phyloP scores from a whole-genome alignment of 2,329 filamentous ascomycete genomes.

The Pseudovirgaria hyperparasitica region DNA sequence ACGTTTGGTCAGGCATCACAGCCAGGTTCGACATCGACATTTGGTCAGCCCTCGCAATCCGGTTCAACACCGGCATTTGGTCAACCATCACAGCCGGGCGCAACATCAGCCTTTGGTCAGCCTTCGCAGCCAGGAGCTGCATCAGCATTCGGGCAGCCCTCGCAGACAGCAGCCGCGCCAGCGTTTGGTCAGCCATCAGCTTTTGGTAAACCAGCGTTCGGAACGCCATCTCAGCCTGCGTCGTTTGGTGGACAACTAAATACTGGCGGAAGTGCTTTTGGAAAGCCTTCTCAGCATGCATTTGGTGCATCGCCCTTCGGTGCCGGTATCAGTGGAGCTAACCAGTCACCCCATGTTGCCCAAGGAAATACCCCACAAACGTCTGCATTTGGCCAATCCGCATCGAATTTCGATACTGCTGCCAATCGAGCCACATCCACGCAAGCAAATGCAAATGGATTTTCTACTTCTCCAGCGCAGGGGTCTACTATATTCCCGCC shows the following conservation, averaged over 20 bases:
- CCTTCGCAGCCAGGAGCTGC: slow-evolving; percentile 23
- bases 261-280: too few relatives aligned
- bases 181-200: slow-evolving; percentile 16
- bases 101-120: slow-evolving; percentile 27
- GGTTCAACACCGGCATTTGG: slow-evolving; percentile 9
- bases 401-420: too few relatives aligned
- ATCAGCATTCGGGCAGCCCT: slow-evolving; percentile 18
- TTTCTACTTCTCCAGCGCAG: too few relatives aligned
- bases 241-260: too few relatives aligned
- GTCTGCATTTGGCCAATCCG: slow-evolving; percentile 19
- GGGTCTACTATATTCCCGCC: too few relatives aligned
- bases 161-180: too few relatives aligned
- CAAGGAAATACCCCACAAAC: slow-evolving; percentile 7
- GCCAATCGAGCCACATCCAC: too few relatives aligned
- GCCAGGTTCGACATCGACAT: slow-evolving; percentile 10
- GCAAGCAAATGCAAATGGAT: too few relatives aligned
- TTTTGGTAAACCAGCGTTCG: slow-evolving; percentile 11
- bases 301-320: too few relatives aligned
- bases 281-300: too few relatives aligned
- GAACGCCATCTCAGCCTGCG: too few relatives aligned
- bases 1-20: slow-evolving; percentile 9
- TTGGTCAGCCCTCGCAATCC: slow-evolving; percentile 10
- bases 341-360: slow-evolving; percentile 12
- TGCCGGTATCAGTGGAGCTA: too few relatives aligned
- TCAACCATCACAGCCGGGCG: slow-evolving; percentile 8